Evolutionary conservation across 2,329 filamentous ascomycete species (phyloP), one percentile per base, ranked within the genome.

Genomic region (Didymella pomorum): DNA sequence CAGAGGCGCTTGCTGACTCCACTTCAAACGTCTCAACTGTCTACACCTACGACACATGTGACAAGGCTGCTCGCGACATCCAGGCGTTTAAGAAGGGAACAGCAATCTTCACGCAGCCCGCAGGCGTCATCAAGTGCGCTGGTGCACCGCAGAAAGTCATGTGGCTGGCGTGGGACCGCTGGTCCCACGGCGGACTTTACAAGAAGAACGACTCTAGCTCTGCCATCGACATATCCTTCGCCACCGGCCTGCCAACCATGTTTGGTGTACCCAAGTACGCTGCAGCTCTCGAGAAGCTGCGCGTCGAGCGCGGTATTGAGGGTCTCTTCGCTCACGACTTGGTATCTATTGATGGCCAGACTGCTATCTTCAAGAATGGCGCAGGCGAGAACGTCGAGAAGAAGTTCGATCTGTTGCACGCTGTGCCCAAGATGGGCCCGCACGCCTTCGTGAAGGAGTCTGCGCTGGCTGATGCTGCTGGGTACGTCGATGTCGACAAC

Each of bases 241-340:
- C 76, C 7, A 79, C 76, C 2, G 76, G 74, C 8, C 64, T 79
- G 7, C 76, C 76, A 1, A 69, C 65, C 28, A 79, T 79, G 76
- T 79, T 79, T 42, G 76, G 75, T 29, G 76, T 78, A 14, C 74
- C 75, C 16, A 79, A 79, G 56, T 79, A 78, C 64, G 73, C 62
- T 56, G 69, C 67, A 8, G 68, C 64, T 16, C 71, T 79, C 6
- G 73, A 79, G 35, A 67, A 72, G 45, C 63, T 79, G 45, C 71
- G 76, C 9, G 62, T 70, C 20, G 64, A 77, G 58, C 64, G 76
- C 12, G 75, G 76, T 26, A 71, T 79, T 8, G 68, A 75, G 42
- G 76, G 74, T 1, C 70, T 78, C 2, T 79, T 79, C 66, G 67
- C 76, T 44, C 76, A 78, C 55, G 73, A 79, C 44, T 69, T 79